These are phyloP conservation scores for Saccharum hybrid DNA, from an alignment of 202 grass and related monocot species.

Conservation along the genomic window DNA sequence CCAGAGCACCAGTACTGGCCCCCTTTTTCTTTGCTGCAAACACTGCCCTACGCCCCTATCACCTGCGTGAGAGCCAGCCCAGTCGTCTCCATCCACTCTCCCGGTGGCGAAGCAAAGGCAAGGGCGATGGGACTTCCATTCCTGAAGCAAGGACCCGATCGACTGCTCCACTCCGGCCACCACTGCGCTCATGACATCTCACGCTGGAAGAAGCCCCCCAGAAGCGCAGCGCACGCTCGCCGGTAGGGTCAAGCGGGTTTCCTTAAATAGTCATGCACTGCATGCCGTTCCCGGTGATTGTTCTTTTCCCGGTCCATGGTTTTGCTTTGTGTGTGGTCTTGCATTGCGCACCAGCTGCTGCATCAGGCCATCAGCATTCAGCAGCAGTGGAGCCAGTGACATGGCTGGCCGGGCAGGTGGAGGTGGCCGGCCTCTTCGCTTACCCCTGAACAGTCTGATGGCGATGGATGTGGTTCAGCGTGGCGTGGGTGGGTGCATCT, in stretches of 20 bases:
- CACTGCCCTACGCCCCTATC: neutral
- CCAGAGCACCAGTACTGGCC: neutral
- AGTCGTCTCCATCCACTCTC: neutral
- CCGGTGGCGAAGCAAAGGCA: conserved; percentile 30
- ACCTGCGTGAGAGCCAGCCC: neutral
- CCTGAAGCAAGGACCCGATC: conserved; percentile 9
- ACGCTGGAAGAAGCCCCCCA: neutral
- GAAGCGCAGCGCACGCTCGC: conserved; percentile 26
- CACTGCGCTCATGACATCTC: neutral
- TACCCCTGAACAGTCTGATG: conserved; percentile 69
- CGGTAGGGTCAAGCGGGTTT: conserved; percentile 61
- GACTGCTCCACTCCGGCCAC: neutral
- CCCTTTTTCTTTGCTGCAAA: conserved; percentile 33
- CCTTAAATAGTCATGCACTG: conserved; percentile 62
- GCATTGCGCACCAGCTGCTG: neutral
- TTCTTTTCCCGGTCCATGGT: conserved; percentile 49
- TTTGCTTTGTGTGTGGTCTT: conserved; percentile 55
- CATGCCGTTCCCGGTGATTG: conserved; percentile 57
- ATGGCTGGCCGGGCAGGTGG: neutral
- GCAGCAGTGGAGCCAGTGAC: conserved; percentile 31
- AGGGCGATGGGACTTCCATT: conserved; percentile 50
- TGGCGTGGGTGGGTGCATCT: conserved; percentile 37
- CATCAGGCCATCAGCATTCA: neutral
- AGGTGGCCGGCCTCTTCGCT: neutral
- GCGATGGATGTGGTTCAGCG: conserved; percentile 4